Base-by-base conservation (phyloP, 2,329 filamentous ascomycete species). In the Trichoderma arundinaceum region DNA sequence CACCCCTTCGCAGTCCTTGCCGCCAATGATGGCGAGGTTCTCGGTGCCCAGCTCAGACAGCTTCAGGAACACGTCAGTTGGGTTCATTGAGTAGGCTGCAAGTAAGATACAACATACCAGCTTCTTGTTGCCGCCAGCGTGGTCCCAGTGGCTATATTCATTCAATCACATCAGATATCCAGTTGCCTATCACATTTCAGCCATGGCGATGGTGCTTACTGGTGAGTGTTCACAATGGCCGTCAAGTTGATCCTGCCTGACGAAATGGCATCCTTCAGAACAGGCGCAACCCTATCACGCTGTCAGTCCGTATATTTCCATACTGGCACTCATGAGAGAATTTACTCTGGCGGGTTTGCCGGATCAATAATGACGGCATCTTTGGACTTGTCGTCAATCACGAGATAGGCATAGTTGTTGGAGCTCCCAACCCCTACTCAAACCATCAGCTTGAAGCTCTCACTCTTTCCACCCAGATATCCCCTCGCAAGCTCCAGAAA, bases 151-250 rank as follows among this genome's bases (percentile, higher is more conserved):
- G 76, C 94, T 97, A 68, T 17, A 28, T 35, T 53, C 8, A 10
- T 62, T 22, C 9, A 28, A n/a, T 12, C 15, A 22, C 35, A 39
- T 63, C 41, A 63, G 49, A 44, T 28, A 12, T 43, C 32, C 13
- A 3, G n/a, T 61, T 69, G 51, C 65, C 67, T 7, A 10, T 49
- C 13, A 28, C 17, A 48, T 22, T 33, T 33, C 15, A 19, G 19
- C 4, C 8, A 7, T 22, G 3, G 6, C 9, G 48, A 3, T 17
- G 5, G 19, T 51, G 78, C 91, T 78, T 82, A 97, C 94, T 98
- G 94, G 74, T 99, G 95, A 1, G 95, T 99, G 76, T 99, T 99
- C 73, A 98, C 89, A 74, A 99, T 96, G 57, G 89, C 91, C 28
- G 86, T 93, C 68, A 99, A 80, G 72, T 96, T 94, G 74, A 97